Evolutionary conservation across 2,329 filamentous ascomycete species (phyloP), one percentile per base, ranked within the genome.

Genomic region (Aureobasidium leucospermi): DNA sequence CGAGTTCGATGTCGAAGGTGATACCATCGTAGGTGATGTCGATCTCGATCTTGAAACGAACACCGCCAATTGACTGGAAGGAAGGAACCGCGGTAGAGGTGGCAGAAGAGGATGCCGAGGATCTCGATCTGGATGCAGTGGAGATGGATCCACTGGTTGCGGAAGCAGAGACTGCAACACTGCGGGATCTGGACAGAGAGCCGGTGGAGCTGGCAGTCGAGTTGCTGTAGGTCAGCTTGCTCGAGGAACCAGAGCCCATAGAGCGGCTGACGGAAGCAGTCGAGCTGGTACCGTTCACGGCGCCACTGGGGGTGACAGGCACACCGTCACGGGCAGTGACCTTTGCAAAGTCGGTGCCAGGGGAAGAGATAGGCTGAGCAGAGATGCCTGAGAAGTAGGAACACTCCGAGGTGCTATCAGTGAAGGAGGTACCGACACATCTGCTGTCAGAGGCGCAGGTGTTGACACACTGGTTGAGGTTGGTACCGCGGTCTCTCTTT

Each of bases 371-470:
- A 3, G 42, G 7, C 8, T n/a, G 5, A 23, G n/a, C 43, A 19
- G 29, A 36, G 41, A 58, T 46, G 23, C 42, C 42, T 15, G 23
- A 34, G 55, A 47, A 58, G 55, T 48, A 58, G 0, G 28, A 15
- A 38, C 57, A 59, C 28, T 29, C 31, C 1, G 34, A 41, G 47
- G 3, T 51, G 15, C 19, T 45, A 9, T 28, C 34, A 11, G 46
- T 42, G 36, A 45, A 59, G 5, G 57, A 46, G 11, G 57, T 52
- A 15, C 28, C 57, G 2, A 59, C 39, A 39, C 57, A 59, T 4
- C 15, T 8, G 9, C 36, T 13, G 47, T 13, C 23, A 5, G 23
- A 7, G n/a, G 57, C 36, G 15, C 57, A 59, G 6, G 16, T 43
- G 29, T 51, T 39, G 42, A 59, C 10, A 31, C 57, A 59, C 15